Conservation (phyloP, 192 early-diverging fungal species). For the Linnemannia hyalina region DNA sequence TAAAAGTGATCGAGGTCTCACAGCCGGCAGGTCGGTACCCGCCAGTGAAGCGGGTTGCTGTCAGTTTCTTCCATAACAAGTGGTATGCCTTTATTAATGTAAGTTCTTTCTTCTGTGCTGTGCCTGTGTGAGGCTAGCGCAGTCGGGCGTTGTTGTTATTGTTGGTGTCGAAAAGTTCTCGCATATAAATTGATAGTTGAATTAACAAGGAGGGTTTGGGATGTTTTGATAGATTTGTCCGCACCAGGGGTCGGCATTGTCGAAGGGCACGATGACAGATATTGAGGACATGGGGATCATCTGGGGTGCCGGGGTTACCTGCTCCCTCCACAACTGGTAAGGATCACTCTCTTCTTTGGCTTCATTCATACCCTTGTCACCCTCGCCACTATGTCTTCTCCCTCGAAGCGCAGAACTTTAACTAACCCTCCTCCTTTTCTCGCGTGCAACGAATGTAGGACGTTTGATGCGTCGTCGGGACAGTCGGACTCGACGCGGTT, state of each 20-base stretch:
- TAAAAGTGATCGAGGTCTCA: slow-evolving; percentile 47
- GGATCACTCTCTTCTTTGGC: too few species aligned
- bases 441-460: slow-evolving; percentile 14
- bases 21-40: slow-evolving; percentile 51
- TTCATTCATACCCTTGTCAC: too few species aligned
- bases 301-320: slow-evolving; percentile 47
- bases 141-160: too few species aligned
- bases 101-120: slow-evolving; percentile 2
- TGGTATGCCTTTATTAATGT: slow-evolving; percentile 56
- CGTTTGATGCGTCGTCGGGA: slow-evolving; percentile 43
- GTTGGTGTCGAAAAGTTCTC: too few species aligned
- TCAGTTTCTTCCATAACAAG: slow-evolving; percentile 43
- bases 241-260: slow-evolving; percentile 48
- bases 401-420: background rate
- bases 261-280: slow-evolving; percentile 42
- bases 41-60: slow-evolving; percentile 38
- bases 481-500: slow-evolving; percentile 51
- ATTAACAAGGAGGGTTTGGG: too few species aligned
- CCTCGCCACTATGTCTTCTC: too few species aligned
- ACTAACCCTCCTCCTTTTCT: background rate
- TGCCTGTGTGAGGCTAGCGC: background rate
- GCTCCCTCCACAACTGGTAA: slow-evolving; percentile 49
- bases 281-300: slow-evolving; percentile 57
- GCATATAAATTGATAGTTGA: too few species aligned
- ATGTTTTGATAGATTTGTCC: slow-evolving; percentile 39